These are phyloP conservation scores for Afroboletus lepidellus DNA, from an alignment of 1,284 basidiomycete species.

Conservation along the genomic window DNA sequence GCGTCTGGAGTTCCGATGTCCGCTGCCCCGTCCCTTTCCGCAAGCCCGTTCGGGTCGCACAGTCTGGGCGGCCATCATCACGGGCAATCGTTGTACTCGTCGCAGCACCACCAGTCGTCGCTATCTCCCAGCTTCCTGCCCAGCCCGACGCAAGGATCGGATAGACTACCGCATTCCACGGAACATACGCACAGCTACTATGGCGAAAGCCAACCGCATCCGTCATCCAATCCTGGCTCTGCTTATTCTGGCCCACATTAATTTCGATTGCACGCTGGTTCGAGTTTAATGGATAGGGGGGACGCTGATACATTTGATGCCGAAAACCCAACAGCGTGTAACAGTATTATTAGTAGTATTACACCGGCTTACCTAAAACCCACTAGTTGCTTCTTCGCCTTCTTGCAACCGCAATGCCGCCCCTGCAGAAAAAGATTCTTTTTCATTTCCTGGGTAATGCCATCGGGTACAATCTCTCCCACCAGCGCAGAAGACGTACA, in stretches of 20 bases:
- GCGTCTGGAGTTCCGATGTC: constrained; percentile 53
- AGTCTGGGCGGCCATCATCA: constrained; percentile 30
- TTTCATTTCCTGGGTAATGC: constrained; percentile 26
- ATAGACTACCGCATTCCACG: constrained; percentile 35
- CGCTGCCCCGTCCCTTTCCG: constrained; percentile 47
- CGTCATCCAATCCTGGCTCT: constrained; percentile 45
- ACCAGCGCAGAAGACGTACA: constrained; percentile 20
- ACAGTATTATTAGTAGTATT: constrained; percentile 36
- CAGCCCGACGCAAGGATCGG: constrained; percentile 31
- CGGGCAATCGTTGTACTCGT: constrained; percentile 31
- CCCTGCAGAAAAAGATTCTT: constrained; percentile 23
- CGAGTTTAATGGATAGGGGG: constrained; percentile 19
- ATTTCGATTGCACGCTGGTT: constrained; percentile 9
- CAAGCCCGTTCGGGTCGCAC: constrained; percentile 46
- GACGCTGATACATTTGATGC: constrained; percentile 17
- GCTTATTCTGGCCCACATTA: constrained; percentile 50
- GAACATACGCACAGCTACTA: constrained; percentile 36
- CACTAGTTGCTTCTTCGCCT: constrained; percentile 31
- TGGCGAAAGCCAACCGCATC: constrained; percentile 40
- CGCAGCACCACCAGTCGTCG: constrained; percentile 32
- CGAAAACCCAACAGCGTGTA: constrained; percentile 28
- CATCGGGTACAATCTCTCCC: constrained; percentile 24
- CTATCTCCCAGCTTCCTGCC: constrained; percentile 30
- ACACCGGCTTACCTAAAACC: constrained; percentile 35
- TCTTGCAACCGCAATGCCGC: constrained; percentile 27